phyloP scores from a whole-genome alignment of 768 basidiomycete species.

The Russula lepida region DNA sequence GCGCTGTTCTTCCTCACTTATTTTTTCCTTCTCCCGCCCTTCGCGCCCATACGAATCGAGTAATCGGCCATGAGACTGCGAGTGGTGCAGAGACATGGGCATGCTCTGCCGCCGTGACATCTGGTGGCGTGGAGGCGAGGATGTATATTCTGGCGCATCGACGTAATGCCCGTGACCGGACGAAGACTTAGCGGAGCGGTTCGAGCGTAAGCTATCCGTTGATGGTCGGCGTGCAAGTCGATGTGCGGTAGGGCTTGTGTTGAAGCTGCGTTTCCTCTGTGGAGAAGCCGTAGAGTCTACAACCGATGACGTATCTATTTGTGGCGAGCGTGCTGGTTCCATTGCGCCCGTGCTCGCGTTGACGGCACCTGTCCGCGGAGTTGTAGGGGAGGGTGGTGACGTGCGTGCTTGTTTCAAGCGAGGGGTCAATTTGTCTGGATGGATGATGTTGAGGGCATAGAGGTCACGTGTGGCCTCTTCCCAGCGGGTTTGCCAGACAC shows the following conservation, averaged over 20 bases:
- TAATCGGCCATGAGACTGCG: slow-evolving; percentile 25
- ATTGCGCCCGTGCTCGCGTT: slow-evolving; percentile 7
- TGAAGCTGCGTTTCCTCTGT: slow-evolving; percentile 17
- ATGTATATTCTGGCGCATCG: slow-evolving; percentile 24
- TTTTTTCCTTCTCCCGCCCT: slow-evolving; percentile 12
- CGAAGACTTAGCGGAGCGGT: slow-evolving; percentile 29
- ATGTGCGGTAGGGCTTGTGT: slow-evolving; percentile 10
- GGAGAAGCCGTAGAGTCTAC: slow-evolving; percentile 8
- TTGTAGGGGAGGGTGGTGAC: background rate
- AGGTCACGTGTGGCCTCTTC: slow-evolving; percentile 51
- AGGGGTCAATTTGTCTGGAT: slow-evolving; percentile 27
- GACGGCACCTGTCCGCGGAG: slow-evolving; percentile 3
- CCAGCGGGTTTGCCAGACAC: slow-evolving; percentile 66
- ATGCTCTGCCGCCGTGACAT: slow-evolving; percentile 44
- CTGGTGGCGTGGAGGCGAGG: slow-evolving; percentile 2
- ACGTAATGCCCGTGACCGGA: slow-evolving; percentile 25
- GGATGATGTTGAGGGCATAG: slow-evolving; percentile 32
- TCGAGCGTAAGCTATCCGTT: slow-evolving; percentile 34
- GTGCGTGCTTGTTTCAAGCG: slow-evolving; percentile 3
- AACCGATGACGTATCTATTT: background rate
- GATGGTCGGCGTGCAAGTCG: slow-evolving; percentile 28
- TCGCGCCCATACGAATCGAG: slow-evolving; percentile 19
- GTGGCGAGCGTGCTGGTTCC: slow-evolving; percentile 21
- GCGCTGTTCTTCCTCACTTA: slow-evolving; percentile 1
- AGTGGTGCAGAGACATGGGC: slow-evolving; percentile 31